Base-by-base conservation (phyloP, 2,329 filamentous ascomycete species). In the Nothophaeocryptopus gaeumannii region DNA sequence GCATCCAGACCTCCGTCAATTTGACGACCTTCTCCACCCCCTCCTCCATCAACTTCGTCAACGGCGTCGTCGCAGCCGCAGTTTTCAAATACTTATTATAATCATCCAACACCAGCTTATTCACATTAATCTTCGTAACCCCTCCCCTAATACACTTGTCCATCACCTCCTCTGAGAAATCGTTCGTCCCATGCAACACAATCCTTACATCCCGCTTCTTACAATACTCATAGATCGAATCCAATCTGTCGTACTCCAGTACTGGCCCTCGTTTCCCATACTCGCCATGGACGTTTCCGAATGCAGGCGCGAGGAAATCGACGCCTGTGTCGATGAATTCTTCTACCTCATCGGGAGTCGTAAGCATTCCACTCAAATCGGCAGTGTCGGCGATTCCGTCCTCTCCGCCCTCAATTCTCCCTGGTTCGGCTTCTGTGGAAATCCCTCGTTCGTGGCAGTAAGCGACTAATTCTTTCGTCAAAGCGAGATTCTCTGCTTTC, bases 171-270 rank as follows among this genome's bases (percentile, higher is more conserved):
- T 72, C 64, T 1, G 71, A 66, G 53, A 81, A 81, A 37, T 74
- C 76, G 54, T 81, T 81, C 0, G 79, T 81, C 2, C 80, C 80
- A 53, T 83, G 80, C 29, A 83, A 66, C 1, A 78, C 79, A 66
- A 73, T 75, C 58, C 68, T 54, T 0, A 78, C 77, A 15, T 50
- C 45, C 14, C 73, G 70, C 1, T 66, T 65, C 12, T 47, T 58
- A 44, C 67, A 64, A 34, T 65, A 60, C 32, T 62, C 52, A 8
- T 64, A 63, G 39, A 68, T 75, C 13, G 60, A 65, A n/a, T 71
- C 64, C 2, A 81, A 68, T 47, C 61, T 50, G 13, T 58, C 54
- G 15, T 58, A 65, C 37, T 64, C 60, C 31, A 71, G 52, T 45
- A 67, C 59, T 0, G 67, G 68, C 57, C 64, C 52, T 64, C 65